Percentiles rank a stretch among this genome's conserved stretches.
phyloP scores from a whole-genome alignment of 805 yeast genomes.

The Ogataea naganishii region DNA sequence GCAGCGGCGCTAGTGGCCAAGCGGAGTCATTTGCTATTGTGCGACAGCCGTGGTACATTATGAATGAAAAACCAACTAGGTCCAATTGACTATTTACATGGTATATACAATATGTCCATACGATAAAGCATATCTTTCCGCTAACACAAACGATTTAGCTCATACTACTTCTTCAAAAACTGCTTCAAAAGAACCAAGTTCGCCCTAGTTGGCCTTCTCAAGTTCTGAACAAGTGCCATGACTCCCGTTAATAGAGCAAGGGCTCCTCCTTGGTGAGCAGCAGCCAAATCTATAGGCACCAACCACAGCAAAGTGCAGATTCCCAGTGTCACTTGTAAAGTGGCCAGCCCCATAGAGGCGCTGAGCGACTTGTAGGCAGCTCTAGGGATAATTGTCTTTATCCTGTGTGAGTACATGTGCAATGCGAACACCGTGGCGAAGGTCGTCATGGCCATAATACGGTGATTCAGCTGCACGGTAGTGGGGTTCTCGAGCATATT shows the following conservation, averaged over 20 bases:
- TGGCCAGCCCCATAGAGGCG: slow-evolving; percentile 72
- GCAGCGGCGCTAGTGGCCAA: no score
- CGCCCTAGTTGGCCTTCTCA: slow-evolving; percentile 43
- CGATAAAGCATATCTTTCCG: no score
- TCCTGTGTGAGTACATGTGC: slow-evolving; percentile 58
- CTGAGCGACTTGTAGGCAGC: slow-evolving; percentile 49
- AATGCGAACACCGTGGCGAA: slow-evolving; percentile 60
- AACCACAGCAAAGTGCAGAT: slow-evolving; percentile 76
- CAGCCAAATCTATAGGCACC: slow-evolving; percentile 90
- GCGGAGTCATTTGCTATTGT: no score
- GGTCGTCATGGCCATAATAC: slow-evolving; percentile 76
- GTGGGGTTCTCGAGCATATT: slow-evolving; percentile 92
- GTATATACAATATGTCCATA: no score
- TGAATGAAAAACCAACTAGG: no score
- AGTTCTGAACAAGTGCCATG: slow-evolving; percentile 49
- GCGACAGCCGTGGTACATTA: no score
- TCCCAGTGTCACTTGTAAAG: slow-evolving; percentile 80
- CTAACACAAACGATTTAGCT: no score
- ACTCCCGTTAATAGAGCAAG: slow-evolving; percentile 77
- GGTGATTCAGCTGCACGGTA: slow-evolving; percentile 87
- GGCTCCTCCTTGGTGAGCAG: slow-evolving; percentile 96
- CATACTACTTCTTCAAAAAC: slow-evolving; percentile 14
- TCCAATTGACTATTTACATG: no score
- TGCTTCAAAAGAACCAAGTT: slow-evolving; percentile 22
- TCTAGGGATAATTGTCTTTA: slow-evolving; percentile 49